Conservation (phyloP, 2,329 filamentous ascomycete genomes). For the Dendryphion nanum region DNA sequence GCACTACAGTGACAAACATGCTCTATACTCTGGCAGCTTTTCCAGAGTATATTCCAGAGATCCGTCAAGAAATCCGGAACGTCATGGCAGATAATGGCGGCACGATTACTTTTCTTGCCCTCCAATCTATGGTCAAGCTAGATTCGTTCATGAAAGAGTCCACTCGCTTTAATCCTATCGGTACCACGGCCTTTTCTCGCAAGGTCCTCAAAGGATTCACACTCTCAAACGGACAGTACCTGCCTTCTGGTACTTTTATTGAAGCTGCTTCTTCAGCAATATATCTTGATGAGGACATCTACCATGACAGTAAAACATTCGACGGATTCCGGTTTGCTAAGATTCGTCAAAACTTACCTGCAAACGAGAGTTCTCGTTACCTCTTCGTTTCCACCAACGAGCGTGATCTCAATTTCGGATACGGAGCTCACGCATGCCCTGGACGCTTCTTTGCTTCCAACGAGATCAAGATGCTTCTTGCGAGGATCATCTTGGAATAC, state of each 20-base stretch:
- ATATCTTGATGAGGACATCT: conserved; percentile 21
- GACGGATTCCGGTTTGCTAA: conserved; percentile 34
- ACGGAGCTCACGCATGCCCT: conserved; percentile 28
- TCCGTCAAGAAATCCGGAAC: conserved; percentile 42
- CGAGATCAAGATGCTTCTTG: conserved; percentile 33
- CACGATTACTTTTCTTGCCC: conserved; percentile 24
- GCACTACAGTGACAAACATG: conserved; percentile 18
- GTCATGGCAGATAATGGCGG: conserved; percentile 36
- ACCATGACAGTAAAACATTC: conserved; percentile 23
- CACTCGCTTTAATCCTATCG: conserved; percentile 23
- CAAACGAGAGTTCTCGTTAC: conserved; percentile 25
- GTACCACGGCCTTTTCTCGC: conserved; percentile 47
- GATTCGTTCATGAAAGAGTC: conserved; percentile 39
- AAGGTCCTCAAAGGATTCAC: conserved; percentile 52
- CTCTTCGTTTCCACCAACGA: conserved; percentile 26
- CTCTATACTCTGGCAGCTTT: conserved; percentile 29
- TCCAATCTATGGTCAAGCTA: conserved; percentile 36
- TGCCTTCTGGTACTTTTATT: conserved; percentile 35
- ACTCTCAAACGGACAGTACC: conserved; percentile 54
- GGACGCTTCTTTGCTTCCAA: conserved; percentile 30
- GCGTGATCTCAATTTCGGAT: conserved; percentile 23
- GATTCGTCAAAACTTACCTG: conserved; percentile 20
- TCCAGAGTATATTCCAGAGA: conserved; percentile 44
- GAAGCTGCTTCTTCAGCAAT: conserved; percentile 30
- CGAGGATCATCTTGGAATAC: conserved; percentile 21